Conservation (phyloP, 2,329 filamentous ascomycete species). For the Talaromyces sp. region DNA sequence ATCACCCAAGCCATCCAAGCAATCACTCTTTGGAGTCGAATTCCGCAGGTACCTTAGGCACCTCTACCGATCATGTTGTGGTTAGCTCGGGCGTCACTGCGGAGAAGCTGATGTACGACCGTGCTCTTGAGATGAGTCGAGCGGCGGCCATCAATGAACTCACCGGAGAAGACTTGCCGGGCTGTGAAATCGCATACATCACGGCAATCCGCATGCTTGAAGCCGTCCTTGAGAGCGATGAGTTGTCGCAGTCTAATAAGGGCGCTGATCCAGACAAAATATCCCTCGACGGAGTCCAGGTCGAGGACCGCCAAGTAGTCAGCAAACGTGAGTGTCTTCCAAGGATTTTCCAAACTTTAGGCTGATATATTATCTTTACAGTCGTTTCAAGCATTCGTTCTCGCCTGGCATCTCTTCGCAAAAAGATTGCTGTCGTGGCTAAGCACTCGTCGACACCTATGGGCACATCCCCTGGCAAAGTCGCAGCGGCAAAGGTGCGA, state of each 20-base stretch:
- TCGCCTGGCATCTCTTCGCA: slow-evolving; percentile 46
- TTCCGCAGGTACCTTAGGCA: slow-evolving; percentile 56
- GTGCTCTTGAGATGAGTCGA: slow-evolving; percentile 93
- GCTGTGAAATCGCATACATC: slow-evolving; percentile 88
- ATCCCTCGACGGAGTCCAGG: slow-evolving; percentile 43
- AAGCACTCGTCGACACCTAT: slow-evolving; percentile 45
- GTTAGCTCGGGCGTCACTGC: slow-evolving; percentile 87
- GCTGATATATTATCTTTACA: slow-evolving; percentile 22
- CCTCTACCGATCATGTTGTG: slow-evolving; percentile 72
- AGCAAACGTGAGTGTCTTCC: slow-evolving; percentile 44
- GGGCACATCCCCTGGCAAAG: slow-evolving; percentile 28
- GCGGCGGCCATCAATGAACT: slow-evolving; percentile 94
- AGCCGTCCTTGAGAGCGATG: slow-evolving; percentile 84
- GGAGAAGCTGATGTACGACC: slow-evolving; percentile 97
- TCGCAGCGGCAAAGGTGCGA: slow-evolving; percentile 30
- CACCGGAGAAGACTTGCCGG: slow-evolving; percentile 78
- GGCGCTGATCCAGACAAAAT: slow-evolving; percentile 33
- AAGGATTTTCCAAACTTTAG: neutral
- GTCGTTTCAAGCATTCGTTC: slow-evolving; percentile 50
- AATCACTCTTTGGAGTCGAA: slow-evolving; percentile 65
- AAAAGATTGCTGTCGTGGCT: slow-evolving; percentile 49
- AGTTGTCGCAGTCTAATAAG: slow-evolving; percentile 40
- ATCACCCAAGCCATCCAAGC: slow-evolving; percentile 80
- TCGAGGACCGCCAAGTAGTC: slow-evolving; percentile 49
- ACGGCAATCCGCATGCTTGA: slow-evolving; percentile 94